Base-by-base conservation (phyloP, 1,139 yeast species). In the Candida sojae region DNA sequence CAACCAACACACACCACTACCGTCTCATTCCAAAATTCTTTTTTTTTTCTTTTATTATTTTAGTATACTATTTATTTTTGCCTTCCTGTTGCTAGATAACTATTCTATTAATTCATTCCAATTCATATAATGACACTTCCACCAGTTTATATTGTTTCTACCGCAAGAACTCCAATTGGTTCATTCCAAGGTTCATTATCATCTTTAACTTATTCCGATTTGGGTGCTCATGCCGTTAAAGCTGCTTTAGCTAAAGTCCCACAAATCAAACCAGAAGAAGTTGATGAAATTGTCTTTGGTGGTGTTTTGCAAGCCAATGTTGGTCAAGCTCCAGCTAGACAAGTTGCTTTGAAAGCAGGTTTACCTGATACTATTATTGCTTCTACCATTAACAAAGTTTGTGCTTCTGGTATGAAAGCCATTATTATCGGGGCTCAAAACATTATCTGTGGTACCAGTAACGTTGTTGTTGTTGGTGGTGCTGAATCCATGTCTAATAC, bases 301-400 rank as follows among this genome's bases (percentile, higher is more conserved):
- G 90, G 91, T 62, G 99, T 91, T 46, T 75, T 89, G 64, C 88
- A 89, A 62, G 98, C 98, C 57, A 90, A 90, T 63, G 84, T 90
- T 50, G 99, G 99, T 54, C 99, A 93, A 73, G 93, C 93, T 53
- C 98, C 98, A 43, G 99, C 98, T 40, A 87, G 98, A 71, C 99
- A 93, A 74, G 98, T 93, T 49, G 97, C 97, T 13, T 65, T 92
- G 57, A 87, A 85, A 66, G 88, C 98, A 26, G 98, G 98, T 23
- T 77, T 93, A 47, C 80, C 90, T 44, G 83, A 86, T 56, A 73
- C 81, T 53, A 83, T 89, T 47, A 86, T 90, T 44, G 96, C 97
- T 51, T 82, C 97, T 50, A 87, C 97, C 48, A 81, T 93, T 58
- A 93, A 93, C 82, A 93, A 93, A 75, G 98, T 93, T 49, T 93